Conservation (phyloP, 2,329 filamentous ascomycete species). For the Anisogramma anomala region DNA sequence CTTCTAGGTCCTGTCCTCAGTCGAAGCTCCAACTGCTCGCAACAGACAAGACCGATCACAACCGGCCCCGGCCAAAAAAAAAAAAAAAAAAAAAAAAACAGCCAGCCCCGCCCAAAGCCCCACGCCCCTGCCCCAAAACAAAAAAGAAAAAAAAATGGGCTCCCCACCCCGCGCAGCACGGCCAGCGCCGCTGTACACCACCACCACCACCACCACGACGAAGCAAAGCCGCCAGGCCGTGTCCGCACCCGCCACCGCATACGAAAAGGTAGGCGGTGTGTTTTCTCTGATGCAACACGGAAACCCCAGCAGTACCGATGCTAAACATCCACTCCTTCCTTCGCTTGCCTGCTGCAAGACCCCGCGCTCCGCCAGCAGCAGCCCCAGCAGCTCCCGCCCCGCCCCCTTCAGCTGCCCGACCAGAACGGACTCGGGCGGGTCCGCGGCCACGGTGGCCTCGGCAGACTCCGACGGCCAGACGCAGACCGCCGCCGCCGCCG, state of each 20-base stretch:
- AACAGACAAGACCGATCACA: no score
- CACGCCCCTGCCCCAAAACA: no score
- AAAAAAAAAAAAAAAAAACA: no score
- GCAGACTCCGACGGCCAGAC: not conserved
- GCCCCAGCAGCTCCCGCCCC: not conserved
- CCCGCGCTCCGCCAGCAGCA: not conserved
- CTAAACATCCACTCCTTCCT: not conserved
- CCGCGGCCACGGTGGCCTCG: not conserved
- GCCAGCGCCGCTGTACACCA: conserved; percentile 13
- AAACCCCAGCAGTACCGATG: conserved; percentile 2
- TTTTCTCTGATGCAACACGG: no score
- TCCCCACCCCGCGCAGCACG: conserved; percentile 12
- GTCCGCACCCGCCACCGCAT: conserved; percentile 12
- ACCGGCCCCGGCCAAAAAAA: no score
- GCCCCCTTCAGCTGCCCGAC: not conserved
- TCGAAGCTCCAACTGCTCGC: no score
- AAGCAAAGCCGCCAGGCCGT: not conserved
- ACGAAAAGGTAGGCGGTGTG: conserved; percentile 13
- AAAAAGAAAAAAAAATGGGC: conserved; percentile 1
- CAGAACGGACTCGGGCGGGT: conserved; percentile 3
- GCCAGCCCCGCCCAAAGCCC: no score
- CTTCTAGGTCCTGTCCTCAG: no score
- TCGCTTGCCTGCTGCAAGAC: conserved; percentile 1
- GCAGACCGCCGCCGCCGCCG: no score
- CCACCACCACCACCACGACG: not conserved